Conservation (phyloP, 768 basidiomycete genomes). For the Kwoniella dendrophila region DNA sequence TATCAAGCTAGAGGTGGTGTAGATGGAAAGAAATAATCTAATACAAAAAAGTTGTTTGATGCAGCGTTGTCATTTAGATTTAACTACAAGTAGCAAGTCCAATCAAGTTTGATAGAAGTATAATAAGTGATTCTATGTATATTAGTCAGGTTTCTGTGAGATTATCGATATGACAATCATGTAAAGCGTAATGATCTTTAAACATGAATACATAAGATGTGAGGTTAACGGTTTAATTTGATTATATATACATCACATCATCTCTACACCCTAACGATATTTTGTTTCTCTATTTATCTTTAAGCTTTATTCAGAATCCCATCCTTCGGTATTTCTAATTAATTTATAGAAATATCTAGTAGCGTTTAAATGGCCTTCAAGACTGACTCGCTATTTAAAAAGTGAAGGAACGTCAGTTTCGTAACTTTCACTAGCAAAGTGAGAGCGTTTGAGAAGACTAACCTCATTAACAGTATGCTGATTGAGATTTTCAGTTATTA, state of each 20-base stretch:
- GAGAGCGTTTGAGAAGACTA: constrained; percentile 23
- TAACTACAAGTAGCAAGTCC: too few species aligned
- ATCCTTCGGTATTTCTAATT: constrained; percentile 58
- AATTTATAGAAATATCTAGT: constrained; percentile 57
- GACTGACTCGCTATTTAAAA: constrained; percentile 41
- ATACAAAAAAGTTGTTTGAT: not conserved
- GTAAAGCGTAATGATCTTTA: too few species aligned
- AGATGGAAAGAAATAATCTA: not conserved
- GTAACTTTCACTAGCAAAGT: not conserved
- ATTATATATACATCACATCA: too few species aligned
- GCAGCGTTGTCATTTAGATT: too few species aligned
- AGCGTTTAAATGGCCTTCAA: constrained; percentile 53
- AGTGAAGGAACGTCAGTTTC: constrained; percentile 4
- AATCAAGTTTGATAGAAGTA: too few species aligned
- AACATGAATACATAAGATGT: too few species aligned
- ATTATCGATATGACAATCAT: too few species aligned
- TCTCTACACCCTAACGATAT: too few species aligned
- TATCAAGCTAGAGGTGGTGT: constrained; percentile 3
- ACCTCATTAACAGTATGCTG: constrained; percentile 58
- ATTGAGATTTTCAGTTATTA: constrained; percentile 39
- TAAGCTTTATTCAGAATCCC: constrained; percentile 54
- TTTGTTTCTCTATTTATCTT: too few species aligned
- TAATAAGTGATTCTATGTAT: too few species aligned
- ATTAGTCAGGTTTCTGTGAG: too few species aligned
- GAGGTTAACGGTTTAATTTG: too few species aligned